Evolutionary conservation across 495 filamentous ascomycete genomes (phyloP).

Genomic region (Penicillium alfredii): DNA sequence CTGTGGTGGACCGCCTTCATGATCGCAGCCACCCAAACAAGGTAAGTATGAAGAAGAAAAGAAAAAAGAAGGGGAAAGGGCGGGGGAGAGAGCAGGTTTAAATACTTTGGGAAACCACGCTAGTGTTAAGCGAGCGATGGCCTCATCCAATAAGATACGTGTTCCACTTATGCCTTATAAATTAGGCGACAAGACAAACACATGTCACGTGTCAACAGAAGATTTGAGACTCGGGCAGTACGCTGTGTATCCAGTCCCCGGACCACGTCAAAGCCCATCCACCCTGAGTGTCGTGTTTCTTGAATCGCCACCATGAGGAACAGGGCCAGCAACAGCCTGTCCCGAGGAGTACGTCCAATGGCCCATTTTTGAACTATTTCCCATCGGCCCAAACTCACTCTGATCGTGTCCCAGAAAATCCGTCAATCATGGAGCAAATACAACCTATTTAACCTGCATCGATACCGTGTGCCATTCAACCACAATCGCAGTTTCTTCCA

Average conservation of each 20-base stretch:
- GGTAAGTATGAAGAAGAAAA: constrained; percentile 69
- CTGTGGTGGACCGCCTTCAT: constrained; percentile 53
- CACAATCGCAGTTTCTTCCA: constrained; percentile 74
- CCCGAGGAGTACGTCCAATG: constrained; percentile 34
- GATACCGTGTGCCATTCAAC: constrained; percentile 36
- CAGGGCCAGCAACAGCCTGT: constrained; percentile 41
- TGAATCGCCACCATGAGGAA: constrained; percentile 40
- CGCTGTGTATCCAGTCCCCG: constrained; percentile 1
- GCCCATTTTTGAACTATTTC: background rate
- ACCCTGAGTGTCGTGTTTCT: constrained; percentile 8
- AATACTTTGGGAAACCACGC: constrained; percentile 5
- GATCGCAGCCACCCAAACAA: constrained; percentile 60
- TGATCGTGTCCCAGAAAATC: constrained; percentile 58
- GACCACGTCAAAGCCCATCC: too few species aligned
- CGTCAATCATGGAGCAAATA: constrained; percentile 97
- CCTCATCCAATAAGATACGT: constrained; percentile 4
- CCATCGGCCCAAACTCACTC: constrained; percentile 11
- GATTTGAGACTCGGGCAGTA: constrained; percentile 28
- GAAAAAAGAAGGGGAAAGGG: constrained; percentile 31
- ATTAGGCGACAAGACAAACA: constrained; percentile 4
- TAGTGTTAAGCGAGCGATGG: constrained; percentile 32
- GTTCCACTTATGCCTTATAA: background rate
- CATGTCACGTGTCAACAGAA: constrained; percentile 33
- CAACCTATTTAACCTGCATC: constrained; percentile 82
- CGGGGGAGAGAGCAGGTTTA: constrained; percentile 24